Evolutionary conservation across 495 filamentous ascomycete genomes (phyloP), one percentile per base, ranked within the genome.

Genomic region (Parmelia sp.): DNA sequence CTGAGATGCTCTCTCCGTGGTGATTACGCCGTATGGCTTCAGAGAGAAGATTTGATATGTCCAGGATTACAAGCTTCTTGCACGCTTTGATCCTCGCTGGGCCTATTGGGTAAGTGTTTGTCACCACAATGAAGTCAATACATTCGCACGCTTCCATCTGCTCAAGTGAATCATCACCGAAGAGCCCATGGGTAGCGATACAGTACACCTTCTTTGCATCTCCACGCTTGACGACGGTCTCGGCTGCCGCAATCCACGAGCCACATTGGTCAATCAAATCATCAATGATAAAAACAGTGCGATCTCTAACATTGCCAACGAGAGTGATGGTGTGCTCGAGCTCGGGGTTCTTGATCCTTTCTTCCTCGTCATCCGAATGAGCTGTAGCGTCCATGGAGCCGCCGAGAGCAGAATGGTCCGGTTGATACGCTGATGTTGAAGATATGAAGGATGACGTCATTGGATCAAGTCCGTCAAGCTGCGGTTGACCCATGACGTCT

Each of bases 211-310:
- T 91, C 73, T 90, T 92, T 8, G 95, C 94, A 56, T 84, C 86
- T 68, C 92, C 94, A 66, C 90, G 82, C 81, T 96, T 96, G 61
- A 95, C 89, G 2, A 96, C 92, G 11, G 93, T 96, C 78, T 98
- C 94, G 14, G 94, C 94, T n/a, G 94, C 94, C 12, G 93, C 94
- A 69, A 97, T 94, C 94, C 94, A 98, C 25, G 90, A 95, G 27
- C 90, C 91, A 35, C 90, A 86, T 74, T 96, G 96, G 78, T 98
- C 94, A 69, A 98, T 97, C 90, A 98, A 96, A 75, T 98, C 94
- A 78, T 98, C 94, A 57, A 98, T 88, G 65, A 98, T 89, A 74
- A 98, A 88, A 44, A 97, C 94, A 3, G 90, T 84, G 61, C 87
- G 84, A 73, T 88, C 85, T 68, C 84, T 85, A 60, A 98, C 94